Percentiles rank a stretch among this genome's conserved stretches.
Conservation (phyloP, 2,329 filamentous ascomycete genomes). For the Monosporascus sp. region DNA sequence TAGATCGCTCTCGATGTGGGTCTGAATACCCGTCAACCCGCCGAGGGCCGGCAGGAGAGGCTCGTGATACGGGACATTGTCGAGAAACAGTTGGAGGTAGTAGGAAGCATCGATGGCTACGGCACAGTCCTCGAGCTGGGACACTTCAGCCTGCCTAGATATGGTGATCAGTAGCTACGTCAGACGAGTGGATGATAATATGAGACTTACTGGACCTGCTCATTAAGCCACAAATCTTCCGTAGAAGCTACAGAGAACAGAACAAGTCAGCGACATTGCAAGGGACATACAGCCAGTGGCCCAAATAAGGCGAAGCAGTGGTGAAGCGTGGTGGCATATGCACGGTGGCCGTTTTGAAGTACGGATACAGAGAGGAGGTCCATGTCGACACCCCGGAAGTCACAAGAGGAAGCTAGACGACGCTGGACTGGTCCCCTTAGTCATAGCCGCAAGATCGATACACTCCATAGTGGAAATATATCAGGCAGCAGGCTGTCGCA, state of each 20-base stretch:
- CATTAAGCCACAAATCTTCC: conserved; percentile 37
- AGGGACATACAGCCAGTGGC: background rate
- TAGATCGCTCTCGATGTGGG: conserved; percentile 71
- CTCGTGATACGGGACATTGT: conserved; percentile 66
- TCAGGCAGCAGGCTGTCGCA: background rate
- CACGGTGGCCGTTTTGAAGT: too few species aligned
- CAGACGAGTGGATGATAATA: background rate
- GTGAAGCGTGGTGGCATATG: too few species aligned
- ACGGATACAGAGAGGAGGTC: too few species aligned
- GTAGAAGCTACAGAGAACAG: conserved; percentile 24
- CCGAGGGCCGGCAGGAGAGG: conserved; percentile 86
- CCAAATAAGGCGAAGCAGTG: background rate
- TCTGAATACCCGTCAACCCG: conserved; percentile 74
- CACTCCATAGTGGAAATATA: too few species aligned
- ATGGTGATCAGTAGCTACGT: conserved; percentile 6
- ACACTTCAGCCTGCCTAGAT: conserved; percentile 53
- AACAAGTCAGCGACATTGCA: conserved; percentile 11
- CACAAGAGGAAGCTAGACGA: too few species aligned
- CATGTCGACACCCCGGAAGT: too few species aligned
- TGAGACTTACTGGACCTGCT: conserved; percentile 26
- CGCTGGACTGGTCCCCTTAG: too few species aligned
- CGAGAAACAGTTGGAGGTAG: conserved; percentile 76
- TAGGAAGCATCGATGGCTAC: conserved; percentile 87
- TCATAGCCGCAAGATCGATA: too few species aligned
- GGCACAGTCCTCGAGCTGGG: conserved; percentile 66